A percentile compares a stretch with the other conserved stretches of the same genome.
These are phyloP conservation scores for Papilionanthe hybrid DNA, from an alignment of 116 monocot species.

Conservation along the genomic window DNA sequence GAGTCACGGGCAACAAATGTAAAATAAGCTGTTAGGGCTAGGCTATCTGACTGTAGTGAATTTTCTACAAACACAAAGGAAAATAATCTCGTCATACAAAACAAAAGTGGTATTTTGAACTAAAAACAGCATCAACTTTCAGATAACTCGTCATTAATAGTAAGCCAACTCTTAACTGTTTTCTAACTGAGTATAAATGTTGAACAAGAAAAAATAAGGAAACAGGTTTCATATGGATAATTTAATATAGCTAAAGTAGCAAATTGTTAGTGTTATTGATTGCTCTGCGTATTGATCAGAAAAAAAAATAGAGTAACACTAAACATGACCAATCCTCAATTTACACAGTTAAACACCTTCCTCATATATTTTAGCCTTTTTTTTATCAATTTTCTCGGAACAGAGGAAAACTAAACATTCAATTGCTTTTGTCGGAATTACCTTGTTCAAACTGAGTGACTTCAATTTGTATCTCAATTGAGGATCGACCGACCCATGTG, in stretches of 20 bases:
- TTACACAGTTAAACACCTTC: no score
- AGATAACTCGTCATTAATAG: background rate
- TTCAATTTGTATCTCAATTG: constrained; percentile 82
- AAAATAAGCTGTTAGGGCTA: constrained; percentile 82
- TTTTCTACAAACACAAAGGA: constrained; percentile 21
- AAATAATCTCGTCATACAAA: background rate
- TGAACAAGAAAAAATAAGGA: background rate
- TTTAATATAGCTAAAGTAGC: background rate
- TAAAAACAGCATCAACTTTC: background rate
- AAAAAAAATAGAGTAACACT: no score
- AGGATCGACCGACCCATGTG: constrained; percentile 91
- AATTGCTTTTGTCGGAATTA: constrained; percentile 9
- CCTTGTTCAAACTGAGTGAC: constrained; percentile 69
- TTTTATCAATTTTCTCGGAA: background rate
- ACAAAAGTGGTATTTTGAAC: background rate
- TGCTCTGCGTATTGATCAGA: background rate
- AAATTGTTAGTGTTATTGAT: background rate
- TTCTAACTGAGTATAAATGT: background rate
- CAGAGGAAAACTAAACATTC: background rate
- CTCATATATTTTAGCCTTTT: no score
- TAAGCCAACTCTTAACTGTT: background rate
- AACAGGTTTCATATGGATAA: background rate
- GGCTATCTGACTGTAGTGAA: constrained; percentile 33
- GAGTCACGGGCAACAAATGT: constrained; percentile 96
- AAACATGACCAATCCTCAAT: no score